Evolutionary conservation across 495 filamentous ascomycete species (phyloP), one percentile per base, ranked within the genome.

Genomic region (Cryomyces antarcticus): DNA sequence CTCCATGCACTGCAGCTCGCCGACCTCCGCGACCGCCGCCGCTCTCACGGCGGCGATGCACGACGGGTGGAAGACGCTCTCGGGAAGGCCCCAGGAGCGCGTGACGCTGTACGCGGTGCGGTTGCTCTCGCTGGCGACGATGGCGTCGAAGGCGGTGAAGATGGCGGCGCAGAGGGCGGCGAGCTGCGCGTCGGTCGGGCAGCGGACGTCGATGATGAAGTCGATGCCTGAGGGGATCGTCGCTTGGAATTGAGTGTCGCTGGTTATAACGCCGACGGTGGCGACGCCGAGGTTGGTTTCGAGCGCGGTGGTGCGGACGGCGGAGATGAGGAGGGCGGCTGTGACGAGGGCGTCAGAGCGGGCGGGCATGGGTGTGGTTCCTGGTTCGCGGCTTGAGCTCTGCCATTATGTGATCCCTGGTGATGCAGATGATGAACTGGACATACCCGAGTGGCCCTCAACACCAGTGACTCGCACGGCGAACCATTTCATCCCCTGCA

Each of bases 141-240:
- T 75, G 6, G 48, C 53, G 11, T 64, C 57, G 49, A 81, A 81
- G n/a, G 70, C 71, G 4, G 49, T 46, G 27, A 57, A 63, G 50
- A 78, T 58, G 31, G 63, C 51, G n/a, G 64, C 49, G 50, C 77
- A 71, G n/a, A 82, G 59, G 27, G 58, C 52, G 6, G 65, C 59
- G 4, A 86, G 62, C 5, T 66, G 67, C 13, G 57, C 60, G 47
- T 80, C 73, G 33, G 71, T 56, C 0, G 71, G 71, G 0, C 74
- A 68, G 13, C 82, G 73, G 38, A 87, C 69, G 49, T 89, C 82
- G 10, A 87, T 66, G 7, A 67, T 73, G 54, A 86, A 84, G 34
- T 65, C 66, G 31, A 83, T 80, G 7, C 57, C 45, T 52, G 0
- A 78, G 77, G 0, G 81, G 80, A 3, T 86, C 77, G 0, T 82